Percentiles rank a stretch among this genome's conserved stretches.
Conservation (phyloP, 768 basidiomycete genomes). For the Chalciporus piperatus region DNA sequence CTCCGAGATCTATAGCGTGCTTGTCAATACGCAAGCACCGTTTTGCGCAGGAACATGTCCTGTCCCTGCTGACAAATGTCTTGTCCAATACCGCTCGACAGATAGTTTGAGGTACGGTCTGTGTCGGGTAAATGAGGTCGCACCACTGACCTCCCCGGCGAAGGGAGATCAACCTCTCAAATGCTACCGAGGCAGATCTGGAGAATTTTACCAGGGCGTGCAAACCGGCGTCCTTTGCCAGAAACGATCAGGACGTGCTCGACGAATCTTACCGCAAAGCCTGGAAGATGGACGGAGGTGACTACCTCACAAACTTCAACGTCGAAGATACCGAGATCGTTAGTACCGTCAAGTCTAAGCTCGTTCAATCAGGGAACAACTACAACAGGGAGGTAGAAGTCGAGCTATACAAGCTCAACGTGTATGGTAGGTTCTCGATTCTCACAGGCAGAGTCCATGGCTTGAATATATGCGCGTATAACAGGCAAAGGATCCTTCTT, state of each 20-base stretch:
- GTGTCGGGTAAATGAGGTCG: too few species aligned
- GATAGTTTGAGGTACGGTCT: too few species aligned
- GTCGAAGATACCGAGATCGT: conserved; percentile 26
- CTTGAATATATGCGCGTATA: too few species aligned
- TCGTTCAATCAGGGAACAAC: conserved; percentile 20
- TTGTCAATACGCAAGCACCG: too few species aligned
- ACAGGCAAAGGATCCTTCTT: conserved; percentile 45
- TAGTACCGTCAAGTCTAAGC: conserved; percentile 18
- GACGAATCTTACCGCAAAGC: conserved; percentile 28
- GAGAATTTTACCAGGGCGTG: not conserved
- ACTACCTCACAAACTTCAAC: conserved; percentile 35
- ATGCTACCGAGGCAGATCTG: not conserved
- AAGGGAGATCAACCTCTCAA: not conserved
- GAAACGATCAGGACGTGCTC: not conserved
- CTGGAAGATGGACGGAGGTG: conserved; percentile 37
- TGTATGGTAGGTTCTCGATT: conserved; percentile 33
- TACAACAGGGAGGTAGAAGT: conserved; percentile 16
- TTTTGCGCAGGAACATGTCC: too few species aligned
- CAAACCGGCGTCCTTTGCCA: not conserved
- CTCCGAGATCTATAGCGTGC: too few species aligned
- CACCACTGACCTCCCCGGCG: too few species aligned
- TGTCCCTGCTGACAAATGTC: too few species aligned
- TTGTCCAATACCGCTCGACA: too few species aligned
- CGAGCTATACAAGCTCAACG: conserved; percentile 45
- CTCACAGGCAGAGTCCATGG: too few species aligned